Evolutionary conservation across 1,284 basidiomycete genomes (phyloP), one percentile per base, ranked within the genome.

Genomic region (Vanrija sp.): DNA sequence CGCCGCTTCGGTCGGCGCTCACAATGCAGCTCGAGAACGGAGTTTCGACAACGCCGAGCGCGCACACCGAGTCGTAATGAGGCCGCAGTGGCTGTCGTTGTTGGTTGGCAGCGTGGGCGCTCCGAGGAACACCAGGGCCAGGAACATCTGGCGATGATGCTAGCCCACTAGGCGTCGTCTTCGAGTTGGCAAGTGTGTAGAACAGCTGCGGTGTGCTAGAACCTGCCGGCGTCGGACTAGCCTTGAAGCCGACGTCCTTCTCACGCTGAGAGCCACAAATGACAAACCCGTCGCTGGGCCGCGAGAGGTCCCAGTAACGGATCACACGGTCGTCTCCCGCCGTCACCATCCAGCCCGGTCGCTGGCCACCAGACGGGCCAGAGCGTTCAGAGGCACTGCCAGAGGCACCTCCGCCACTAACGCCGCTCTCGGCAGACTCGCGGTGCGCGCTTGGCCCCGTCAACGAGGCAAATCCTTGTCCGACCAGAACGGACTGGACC

Each of bases 291-390:
- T 72, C 68, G 15, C 51, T 44, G 0, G 61, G 50, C 15, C 65
- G 59, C 0, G 49, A 59, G 14, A 75, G 50, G 53, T 75, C 72
- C 72, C 73, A 75, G 45, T 72, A 71, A 37, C 75, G 52, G 19
- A 76, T 68, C 10, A 68, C 63, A 18, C 73, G 56, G 58, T 76
- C 75, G 41, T 71, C 67, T 6, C 73, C 72, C 1, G 69, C 72
- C 10, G 66, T 70, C 39, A 75, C 59, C 55, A 76, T 60, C 61
- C 65, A 73, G 19, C 71, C 68, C 4, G 60, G 48, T 0, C 38
- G 10, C 39, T 67, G 64, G 5, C 65, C 64, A 3, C 61, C 64
- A 9, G 68, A 56, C 49, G 63, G 55, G 18, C 66, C 49, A 22
- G 60, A 38, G 22, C 51, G 35, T 31, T 31, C 31, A 31, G 31